Conservation (phyloP, 176 grass and related monocot genomes). For the Leersia perrieri region DNA sequence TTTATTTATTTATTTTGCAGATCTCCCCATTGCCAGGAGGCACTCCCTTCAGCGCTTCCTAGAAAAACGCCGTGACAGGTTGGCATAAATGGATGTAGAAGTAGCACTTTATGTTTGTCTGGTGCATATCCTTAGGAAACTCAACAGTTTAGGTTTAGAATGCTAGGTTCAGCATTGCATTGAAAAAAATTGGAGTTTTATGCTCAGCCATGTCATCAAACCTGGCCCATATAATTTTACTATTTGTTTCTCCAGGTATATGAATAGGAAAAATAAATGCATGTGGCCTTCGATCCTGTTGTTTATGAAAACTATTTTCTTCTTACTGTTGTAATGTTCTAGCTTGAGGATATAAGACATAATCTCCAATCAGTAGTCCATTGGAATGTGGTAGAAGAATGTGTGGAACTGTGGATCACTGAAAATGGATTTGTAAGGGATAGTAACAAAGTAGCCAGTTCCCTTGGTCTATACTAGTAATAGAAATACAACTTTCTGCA, state of each 20-base stretch:
- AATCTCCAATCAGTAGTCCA: not conserved
- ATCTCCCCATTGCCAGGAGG: slow-evolving; percentile 91
- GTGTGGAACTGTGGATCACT: not conserved
- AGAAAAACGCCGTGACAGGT: slow-evolving; percentile 96
- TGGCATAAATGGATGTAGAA: slow-evolving; percentile 12
- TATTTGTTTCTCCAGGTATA: not conserved
- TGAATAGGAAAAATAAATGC: not conserved
- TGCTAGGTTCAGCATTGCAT: not conserved
- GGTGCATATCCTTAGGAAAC: slow-evolving; percentile 1
- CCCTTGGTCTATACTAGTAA: not conserved
- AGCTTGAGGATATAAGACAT: not conserved
- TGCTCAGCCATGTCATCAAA: not conserved
- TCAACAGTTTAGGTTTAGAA: not conserved
- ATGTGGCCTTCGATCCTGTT: not conserved
- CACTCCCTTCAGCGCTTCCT: slow-evolving; percentile 92
- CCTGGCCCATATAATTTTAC: not conserved
- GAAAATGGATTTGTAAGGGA: not conserved
- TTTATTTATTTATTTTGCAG: slow-evolving; percentile 34
- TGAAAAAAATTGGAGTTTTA: not conserved
- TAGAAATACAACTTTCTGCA: not conserved
- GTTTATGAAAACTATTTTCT: not conserved
- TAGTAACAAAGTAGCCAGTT: not conserved
- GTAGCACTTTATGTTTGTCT: not conserved
- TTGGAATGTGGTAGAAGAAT: not conserved
- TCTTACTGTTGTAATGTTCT: not conserved